Evolutionary conservation across 2,329 filamentous ascomycete species (phyloP).

Genomic region (Aspergillus puulaauensis): DNA sequence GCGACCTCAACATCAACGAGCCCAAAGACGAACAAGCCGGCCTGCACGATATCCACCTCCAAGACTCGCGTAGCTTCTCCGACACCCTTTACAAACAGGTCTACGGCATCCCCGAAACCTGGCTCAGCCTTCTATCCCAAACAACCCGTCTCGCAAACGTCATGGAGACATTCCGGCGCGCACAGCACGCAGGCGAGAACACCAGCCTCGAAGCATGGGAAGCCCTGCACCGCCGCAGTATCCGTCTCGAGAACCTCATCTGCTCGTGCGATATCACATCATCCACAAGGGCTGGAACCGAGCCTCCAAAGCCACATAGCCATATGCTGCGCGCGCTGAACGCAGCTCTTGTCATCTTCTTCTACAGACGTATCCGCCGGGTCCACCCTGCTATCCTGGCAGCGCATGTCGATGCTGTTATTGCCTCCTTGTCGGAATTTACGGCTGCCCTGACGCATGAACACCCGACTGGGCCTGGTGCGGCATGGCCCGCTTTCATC

Average conservation of each 20-base stretch:
- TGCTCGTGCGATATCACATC: conserved; percentile 29
- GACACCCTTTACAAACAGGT: conserved; percentile 41
- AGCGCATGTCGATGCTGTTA: conserved; percentile 37
- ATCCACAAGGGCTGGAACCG: conserved; percentile 2
- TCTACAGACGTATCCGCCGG: conserved; percentile 42
- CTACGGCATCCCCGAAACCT: conserved; percentile 46
- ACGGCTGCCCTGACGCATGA: conserved; percentile 22
- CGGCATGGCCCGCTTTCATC: conserved; percentile 42
- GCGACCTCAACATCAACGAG: conserved; percentile 41
- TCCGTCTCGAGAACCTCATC: conserved; percentile 34
- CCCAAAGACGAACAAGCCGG: conserved; percentile 33
- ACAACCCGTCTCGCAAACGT: conserved; percentile 45
- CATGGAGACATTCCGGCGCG: conserved; percentile 27
- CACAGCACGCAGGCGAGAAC: conserved; percentile 11
- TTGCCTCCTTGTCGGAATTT: conserved; percentile 31
- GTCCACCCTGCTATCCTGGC: conserved; percentile 41
- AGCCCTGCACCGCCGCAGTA: conserved; percentile 27
- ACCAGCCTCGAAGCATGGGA: conserved; percentile 26
- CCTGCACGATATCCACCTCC: conserved; percentile 42
- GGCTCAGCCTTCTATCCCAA: conserved; percentile 46
- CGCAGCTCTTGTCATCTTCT: conserved; percentile 42
- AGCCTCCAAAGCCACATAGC: conserved; percentile 20
- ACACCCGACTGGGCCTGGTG: conserved; percentile 23
- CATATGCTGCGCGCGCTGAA: conserved; percentile 42
- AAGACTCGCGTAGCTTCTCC: conserved; percentile 33